Evolutionary conservation across 2,329 filamentous ascomycete species (phyloP).

Genomic region (Gaeumannomyces tritici): DNA sequence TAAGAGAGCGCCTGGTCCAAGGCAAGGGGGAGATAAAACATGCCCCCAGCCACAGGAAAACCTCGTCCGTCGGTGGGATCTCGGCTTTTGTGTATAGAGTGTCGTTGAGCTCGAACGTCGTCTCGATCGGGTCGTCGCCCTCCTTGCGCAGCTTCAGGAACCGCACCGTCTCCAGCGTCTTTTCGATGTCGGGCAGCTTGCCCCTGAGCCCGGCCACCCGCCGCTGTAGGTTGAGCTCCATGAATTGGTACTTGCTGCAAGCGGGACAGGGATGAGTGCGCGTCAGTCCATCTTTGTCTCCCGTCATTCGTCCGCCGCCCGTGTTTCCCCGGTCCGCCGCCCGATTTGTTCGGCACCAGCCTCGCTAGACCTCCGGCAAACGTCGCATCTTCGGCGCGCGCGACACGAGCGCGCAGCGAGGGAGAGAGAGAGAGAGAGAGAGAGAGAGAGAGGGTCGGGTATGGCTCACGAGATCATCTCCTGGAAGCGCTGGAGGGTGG

Average conservation of each 20-base stretch:
- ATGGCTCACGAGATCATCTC: conserved; percentile 89
- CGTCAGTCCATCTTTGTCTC: not conserved
- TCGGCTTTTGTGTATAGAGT: conserved; percentile 86
- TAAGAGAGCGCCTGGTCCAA: not conserved
- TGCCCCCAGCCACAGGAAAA: conserved; percentile 95
- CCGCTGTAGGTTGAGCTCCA: conserved; percentile 89
- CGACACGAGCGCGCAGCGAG: too few species aligned
- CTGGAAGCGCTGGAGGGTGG: conserved; percentile 73
- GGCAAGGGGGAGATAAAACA: conserved; percentile 15
- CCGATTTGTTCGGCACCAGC: not conserved
- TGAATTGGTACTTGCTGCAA: conserved; percentile 96
- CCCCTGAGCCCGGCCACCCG: conserved; percentile 74
- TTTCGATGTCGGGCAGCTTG: conserved; percentile 95
- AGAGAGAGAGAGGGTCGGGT: too few species aligned
- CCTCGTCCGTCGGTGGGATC: conserved; percentile 75
- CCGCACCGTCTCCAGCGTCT: conserved; percentile 83
- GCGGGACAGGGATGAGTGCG: not conserved
- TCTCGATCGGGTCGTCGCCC: conserved; percentile 61
- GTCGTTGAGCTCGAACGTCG: conserved; percentile 93
- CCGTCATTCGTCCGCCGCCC: too few species aligned
- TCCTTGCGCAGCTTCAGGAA: conserved; percentile 53
- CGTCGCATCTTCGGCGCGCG: not conserved
- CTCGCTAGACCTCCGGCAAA: not conserved
- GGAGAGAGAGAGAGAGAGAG: too few species aligned
- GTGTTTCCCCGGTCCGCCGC: too few species aligned